Evolutionary conservation across 2,329 filamentous ascomycete species (phyloP), one percentile per base, ranked within the genome.

Genomic region (Alternaria gansuensis): DNA sequence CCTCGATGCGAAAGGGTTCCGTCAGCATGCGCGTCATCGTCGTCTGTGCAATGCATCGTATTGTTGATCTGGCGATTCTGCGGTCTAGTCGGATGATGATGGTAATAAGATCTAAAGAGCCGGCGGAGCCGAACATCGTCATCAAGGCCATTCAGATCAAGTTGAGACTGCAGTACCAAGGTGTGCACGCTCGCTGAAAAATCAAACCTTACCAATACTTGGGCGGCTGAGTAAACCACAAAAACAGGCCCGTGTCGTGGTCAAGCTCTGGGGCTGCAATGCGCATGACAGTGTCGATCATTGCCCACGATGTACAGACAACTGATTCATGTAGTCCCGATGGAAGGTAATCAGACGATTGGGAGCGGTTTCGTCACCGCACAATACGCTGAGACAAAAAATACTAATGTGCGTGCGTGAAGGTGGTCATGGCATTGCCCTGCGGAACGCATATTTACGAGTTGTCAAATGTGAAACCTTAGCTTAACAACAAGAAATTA

Each of bases 11-110:
- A 48, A 48, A 48, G 44, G 57, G 34, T 55, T 28, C 10, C 21
- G 33, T 56, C 51, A 39, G 50, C 49, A 51, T 48, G 44, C 44
- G 44, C 44, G 44, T 48, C 44, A 48, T 48, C 21, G 36, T 48
- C 21, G 31, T 24, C 44, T 26, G 31, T 48, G 44, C 29, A 24
- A 48, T 13, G 44, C 44, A 23, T 34, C 21, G 14, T 48, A 33
- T 48, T 11, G 11, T 24, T 40, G 37, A 62, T 39, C 40, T 59
- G 54, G 49, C 51, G 23, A 29, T 48, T 48, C 53, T 54, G 58
- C 58, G 50, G 53, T 37, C 62, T 31, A 51, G 26, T 26, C 28
- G 23, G 31, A 31, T 53, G 51, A 43, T 45, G 6, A 24, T 23
- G 14, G 34, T 41, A 10, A 31, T 31, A 13, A 50, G 24, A 50